Evolutionary conservation across 768 basidiomycete genomes (phyloP).

Genomic region (Pleurotus sapidus): DNA sequence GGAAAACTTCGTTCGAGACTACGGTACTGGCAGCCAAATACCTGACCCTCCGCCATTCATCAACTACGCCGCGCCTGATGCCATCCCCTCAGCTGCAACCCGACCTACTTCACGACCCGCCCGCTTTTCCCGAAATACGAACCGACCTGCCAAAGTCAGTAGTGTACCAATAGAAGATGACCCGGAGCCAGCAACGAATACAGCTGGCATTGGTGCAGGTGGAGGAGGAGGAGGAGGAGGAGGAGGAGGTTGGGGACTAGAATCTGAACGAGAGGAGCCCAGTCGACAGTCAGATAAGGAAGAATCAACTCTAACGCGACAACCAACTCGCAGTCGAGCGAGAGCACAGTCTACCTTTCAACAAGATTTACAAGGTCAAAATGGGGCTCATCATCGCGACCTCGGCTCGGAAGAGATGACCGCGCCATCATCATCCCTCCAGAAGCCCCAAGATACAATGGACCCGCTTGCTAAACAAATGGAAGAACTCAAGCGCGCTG

Average conservation of each 20-base stretch:
- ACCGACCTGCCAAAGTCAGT: neutral
- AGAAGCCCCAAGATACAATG: slow-evolving; percentile 23
- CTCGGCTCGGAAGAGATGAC: slow-evolving; percentile 17
- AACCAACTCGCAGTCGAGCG: neutral
- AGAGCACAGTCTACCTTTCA: neutral
- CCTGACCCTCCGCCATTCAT: slow-evolving; percentile 70
- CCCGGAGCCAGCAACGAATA: slow-evolving; percentile 46
- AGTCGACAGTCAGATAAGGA: slow-evolving; percentile 22
- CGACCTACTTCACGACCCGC: slow-evolving; percentile 52
- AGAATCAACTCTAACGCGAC: slow-evolving; percentile 28
- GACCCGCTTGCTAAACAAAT: slow-evolving; percentile 71
- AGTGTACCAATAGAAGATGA: neutral
- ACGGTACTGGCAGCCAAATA: slow-evolving; percentile 85
- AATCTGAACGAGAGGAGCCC: slow-evolving; percentile 28
- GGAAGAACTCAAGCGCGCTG: slow-evolving; percentile 52
- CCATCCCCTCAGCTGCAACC: slow-evolving; percentile 57
- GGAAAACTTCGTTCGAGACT: slow-evolving; percentile 84
- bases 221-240: slow-evolving; percentile 56
- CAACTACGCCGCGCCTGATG: slow-evolving; percentile 42
- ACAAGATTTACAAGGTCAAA: slow-evolving; percentile 11
- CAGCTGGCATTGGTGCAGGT: slow-evolving; percentile 72
- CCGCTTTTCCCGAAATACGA: slow-evolving; percentile 34
- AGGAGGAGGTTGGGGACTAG: slow-evolving; percentile 34
- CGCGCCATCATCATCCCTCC: slow-evolving; percentile 27
- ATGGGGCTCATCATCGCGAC: slow-evolving; percentile 18